Conservation (phyloP, 768 basidiomycete genomes). For the Tulasnella sp. region DNA sequence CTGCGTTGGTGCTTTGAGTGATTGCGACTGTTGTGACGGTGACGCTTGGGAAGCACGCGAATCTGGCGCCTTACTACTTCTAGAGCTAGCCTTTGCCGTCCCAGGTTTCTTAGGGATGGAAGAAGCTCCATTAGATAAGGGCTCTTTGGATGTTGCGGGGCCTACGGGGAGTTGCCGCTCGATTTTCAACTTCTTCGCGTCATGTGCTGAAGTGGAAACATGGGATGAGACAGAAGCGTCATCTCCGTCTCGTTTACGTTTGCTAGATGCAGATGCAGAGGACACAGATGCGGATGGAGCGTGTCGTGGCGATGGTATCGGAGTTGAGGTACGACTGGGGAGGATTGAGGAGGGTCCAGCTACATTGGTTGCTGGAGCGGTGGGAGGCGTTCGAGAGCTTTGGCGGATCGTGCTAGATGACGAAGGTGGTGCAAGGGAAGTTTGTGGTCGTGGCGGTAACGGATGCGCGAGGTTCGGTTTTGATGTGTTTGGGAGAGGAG, state of each 20-base stretch:
- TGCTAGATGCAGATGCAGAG: background rate
- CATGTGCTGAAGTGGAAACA: background rate
- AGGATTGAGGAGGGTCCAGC: background rate
- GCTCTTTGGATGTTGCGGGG: background rate
- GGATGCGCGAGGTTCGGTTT: background rate
- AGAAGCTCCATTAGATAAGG: background rate
- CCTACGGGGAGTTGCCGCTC: background rate
- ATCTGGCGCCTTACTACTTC: background rate
- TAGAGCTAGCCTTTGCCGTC: background rate
- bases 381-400: background rate
- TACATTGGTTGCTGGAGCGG: too few species aligned
- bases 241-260: slow-evolving; percentile 10
- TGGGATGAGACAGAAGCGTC: background rate
- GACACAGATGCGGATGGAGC: background rate
- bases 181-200: background rate
- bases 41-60: background rate
- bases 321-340: background rate
- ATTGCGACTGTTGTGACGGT: background rate
- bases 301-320: slow-evolving; percentile 1
- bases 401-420: background rate
- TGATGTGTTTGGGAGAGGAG: background rate
- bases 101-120: background rate
- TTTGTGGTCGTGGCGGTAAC: slow-evolving; percentile 2
- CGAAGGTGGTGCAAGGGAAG: background rate
- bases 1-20: background rate